Percentiles rank a stretch among this genome's conserved stretches.
Conservation (phyloP, 371 early-diverging fungal genomes). For the Blakeslea trispora region DNA sequence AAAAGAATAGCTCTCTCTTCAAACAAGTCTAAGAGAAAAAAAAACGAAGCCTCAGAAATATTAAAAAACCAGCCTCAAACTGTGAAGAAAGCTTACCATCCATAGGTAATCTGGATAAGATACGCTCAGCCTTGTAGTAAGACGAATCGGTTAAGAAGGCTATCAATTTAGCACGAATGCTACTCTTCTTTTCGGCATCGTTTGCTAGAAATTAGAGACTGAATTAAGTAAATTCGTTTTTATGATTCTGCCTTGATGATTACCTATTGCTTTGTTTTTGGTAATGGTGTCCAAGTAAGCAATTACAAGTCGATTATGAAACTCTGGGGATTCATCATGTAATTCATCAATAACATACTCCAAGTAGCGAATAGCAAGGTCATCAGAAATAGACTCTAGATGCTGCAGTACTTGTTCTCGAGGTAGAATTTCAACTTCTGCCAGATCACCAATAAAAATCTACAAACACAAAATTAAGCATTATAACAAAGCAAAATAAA, state of each 20-base stretch:
- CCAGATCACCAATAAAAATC: slow-evolving; percentile 79
- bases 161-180: slow-evolving; percentile 45
- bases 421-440: slow-evolving; percentile 59
- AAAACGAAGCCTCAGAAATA: no score
- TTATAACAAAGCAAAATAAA: neutral
- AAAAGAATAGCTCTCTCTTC: slow-evolving; percentile 85
- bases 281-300: slow-evolving; percentile 65
- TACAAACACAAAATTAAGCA: slow-evolving; percentile 19
- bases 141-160: slow-evolving; percentile 70
- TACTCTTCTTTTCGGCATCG: slow-evolving; percentile 22
- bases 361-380: slow-evolving; percentile 73
- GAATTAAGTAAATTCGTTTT: slow-evolving; percentile 6
- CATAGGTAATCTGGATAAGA: slow-evolving; percentile 74
- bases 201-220: neutral
- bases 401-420: slow-evolving; percentile 55
- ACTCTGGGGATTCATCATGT: slow-evolving; percentile 66
- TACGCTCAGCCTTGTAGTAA: slow-evolving; percentile 74
- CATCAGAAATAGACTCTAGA: slow-evolving; percentile 62
- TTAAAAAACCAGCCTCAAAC: neutral
- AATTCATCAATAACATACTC: slow-evolving; percentile 77
- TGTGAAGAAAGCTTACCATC: slow-evolving; percentile 47
- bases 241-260: neutral
- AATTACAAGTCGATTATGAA: slow-evolving; percentile 79
- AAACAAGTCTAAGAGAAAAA: slow-evolving; percentile 54
- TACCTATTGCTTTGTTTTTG: slow-evolving; percentile 15